Conservation (phyloP, 2,329 filamentous ascomycete genomes). For the Berkeleyomyces rouxiae region DNA sequence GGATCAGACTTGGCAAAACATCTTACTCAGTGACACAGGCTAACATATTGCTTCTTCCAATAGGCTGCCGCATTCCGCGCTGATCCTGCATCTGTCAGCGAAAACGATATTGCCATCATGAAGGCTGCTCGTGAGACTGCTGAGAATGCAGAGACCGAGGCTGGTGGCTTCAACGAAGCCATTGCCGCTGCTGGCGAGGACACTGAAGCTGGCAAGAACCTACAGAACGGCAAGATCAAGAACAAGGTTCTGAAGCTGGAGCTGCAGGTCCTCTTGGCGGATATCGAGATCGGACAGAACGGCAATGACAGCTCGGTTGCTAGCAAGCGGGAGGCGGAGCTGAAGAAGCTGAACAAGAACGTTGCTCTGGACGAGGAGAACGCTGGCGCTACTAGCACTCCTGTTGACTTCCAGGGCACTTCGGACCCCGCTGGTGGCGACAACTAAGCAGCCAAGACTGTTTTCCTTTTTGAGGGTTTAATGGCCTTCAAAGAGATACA, state of each 20-base stretch:
- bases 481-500: background rate
- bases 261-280: conserved; percentile 28
- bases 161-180: conserved; percentile 34
- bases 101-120: conserved; percentile 33
- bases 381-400: conserved; percentile 22
- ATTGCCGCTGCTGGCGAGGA: conserved; percentile 27
- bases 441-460: background rate
- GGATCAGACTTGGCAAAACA: background rate
- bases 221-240: conserved; percentile 38
- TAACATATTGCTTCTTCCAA: background rate
- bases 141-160: conserved; percentile 35
- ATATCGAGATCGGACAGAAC: conserved; percentile 34
- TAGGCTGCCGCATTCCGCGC: conserved; percentile 23
- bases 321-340: conserved; percentile 21
- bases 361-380: conserved; percentile 24
- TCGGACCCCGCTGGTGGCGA: conserved; percentile 7
- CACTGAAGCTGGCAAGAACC: conserved; percentile 25
- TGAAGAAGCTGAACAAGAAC: conserved; percentile 37
- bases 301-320: conserved; percentile 15
- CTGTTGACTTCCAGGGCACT: conserved; percentile 22
- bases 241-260: conserved; percentile 44
- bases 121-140: conserved; percentile 31
- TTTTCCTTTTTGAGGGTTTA: background rate
- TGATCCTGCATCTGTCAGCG: conserved; percentile 30
- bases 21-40: background rate